Percentiles rank a stretch among this genome's conserved stretches.
Conservation (phyloP, 352 stramenopile genomes). For the Phytopythium ostracodes region DNA sequence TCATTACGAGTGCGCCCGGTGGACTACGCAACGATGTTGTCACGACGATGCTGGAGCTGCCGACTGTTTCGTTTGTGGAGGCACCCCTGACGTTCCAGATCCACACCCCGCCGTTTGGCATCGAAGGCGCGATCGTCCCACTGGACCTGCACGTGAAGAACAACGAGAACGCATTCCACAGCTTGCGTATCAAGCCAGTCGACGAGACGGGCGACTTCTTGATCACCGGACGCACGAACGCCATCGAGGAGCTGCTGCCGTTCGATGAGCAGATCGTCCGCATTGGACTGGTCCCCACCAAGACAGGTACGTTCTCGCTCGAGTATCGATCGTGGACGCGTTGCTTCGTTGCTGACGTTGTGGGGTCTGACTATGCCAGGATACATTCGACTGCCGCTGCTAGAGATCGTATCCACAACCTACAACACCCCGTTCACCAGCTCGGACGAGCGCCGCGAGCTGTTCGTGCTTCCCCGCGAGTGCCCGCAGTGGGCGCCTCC, state of each 20-base stretch:
- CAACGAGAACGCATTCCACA: conserved; percentile 71
- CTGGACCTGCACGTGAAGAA: conserved; percentile 65
- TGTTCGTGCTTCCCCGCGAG: conserved; percentile 71
- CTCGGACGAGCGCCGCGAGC: conserved; percentile 62
- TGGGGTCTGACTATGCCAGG: conserved; percentile 20
- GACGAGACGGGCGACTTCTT: conserved; percentile 74
- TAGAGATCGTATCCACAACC: conserved; percentile 77
- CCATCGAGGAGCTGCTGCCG: conserved; percentile 69
- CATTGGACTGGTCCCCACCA: conserved; percentile 68
- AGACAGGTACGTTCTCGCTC: conserved; percentile 51
- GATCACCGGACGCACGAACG: conserved; percentile 70
- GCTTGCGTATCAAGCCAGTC: conserved; percentile 61
- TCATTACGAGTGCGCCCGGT: conserved; percentile 28
- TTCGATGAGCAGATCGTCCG: conserved; percentile 58
- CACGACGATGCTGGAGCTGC: conserved; percentile 58
- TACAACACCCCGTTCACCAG: conserved; percentile 62
- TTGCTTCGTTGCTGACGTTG: conserved; percentile 9
- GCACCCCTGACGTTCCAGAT: conserved; percentile 62
- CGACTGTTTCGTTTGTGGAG: conserved; percentile 63
- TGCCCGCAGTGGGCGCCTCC: conserved; percentile 40
- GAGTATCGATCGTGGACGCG: background rate
- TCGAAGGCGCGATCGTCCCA: conserved; percentile 51
- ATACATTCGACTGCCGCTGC: conserved; percentile 58
- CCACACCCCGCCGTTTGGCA: conserved; percentile 63
- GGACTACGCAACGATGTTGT: conserved; percentile 46